Percentiles rank a stretch among this genome's conserved stretches.
Conservation (phyloP, 257 asterid species). For the Solanum peruvianum region DNA sequence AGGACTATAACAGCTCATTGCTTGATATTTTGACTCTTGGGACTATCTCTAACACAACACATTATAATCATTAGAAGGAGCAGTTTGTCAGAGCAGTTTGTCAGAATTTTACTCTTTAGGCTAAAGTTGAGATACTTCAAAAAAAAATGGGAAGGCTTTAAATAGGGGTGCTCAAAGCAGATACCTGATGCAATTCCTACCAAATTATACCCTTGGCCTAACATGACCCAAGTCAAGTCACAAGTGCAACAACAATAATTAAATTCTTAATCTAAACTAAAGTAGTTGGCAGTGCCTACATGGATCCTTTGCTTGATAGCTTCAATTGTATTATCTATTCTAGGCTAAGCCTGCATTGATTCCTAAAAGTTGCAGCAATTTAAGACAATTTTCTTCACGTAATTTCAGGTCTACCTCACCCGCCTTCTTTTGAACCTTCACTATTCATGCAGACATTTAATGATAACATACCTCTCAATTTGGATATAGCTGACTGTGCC, state of each 20-base stretch:
- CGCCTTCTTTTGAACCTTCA: background rate
- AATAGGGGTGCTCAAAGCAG: background rate
- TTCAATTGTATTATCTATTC: background rate
- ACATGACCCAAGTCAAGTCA: background rate
- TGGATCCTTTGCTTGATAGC: background rate
- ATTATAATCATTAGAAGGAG: background rate
- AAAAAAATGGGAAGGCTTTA: background rate
- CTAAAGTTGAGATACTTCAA: background rate
- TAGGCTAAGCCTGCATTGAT: background rate
- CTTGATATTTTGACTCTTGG: background rate
- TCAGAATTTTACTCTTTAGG: background rate
- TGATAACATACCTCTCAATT: conserved; percentile 60
- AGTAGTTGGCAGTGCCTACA: background rate
- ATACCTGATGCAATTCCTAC: background rate
- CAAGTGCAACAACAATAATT: background rate
- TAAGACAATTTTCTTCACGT: background rate
- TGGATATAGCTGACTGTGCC: conserved; percentile 72
- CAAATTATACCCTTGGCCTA: background rate
- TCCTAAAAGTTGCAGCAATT: background rate
- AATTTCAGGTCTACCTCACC: background rate
- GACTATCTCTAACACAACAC: background rate
- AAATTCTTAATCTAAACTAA: background rate
- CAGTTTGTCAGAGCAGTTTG: background rate
- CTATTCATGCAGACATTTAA: background rate
- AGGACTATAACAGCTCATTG: background rate